Evolutionary conservation across 1,284 basidiomycete genomes (phyloP), one percentile per base, ranked within the genome.

Genomic region (Irpex lacteus): DNA sequence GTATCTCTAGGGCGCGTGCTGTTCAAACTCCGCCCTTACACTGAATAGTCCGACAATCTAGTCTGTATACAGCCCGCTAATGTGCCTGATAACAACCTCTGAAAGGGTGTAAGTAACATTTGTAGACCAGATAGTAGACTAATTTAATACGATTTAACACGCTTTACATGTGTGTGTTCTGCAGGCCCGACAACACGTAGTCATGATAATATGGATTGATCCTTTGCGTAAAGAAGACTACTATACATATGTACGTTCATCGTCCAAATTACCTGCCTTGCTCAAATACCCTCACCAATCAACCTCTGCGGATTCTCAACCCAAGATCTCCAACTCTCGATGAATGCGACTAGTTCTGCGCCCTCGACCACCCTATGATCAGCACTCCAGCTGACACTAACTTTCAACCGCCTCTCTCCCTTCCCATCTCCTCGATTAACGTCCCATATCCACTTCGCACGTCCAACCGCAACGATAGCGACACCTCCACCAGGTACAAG

Each of bases 341-440:
- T 92, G 74, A 98, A 94, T 62, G 90, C 90, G 55, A 95, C 95
- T 66, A 98, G 76, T 78, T 98, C 96, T 0, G 95, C 95, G 5
- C 96, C 96, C 74, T 98, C 95, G 6, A 97, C 89, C 5, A 97
- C 88, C 18, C 96, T 79, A 79, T 98, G 96, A 74, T 98, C 96
- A 37, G 91, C 96, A 68, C 88, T 90, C 91, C 94, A 96, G 65
- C 91, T 92, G 2, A 95, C 84, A 21, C 87, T 85, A 58, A 94
- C 78, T 76, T 89, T 88, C 65, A 96, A 76, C 69, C 93, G 82
- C 64, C 84, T 76, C 70, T 87, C 83, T 0, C 89, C 90, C 19
- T 74, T 70, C 19, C 74, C 74, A 6, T 79, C 75, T 8, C 77
- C 76, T 57, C 75, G 67, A 50, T 84, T 81, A 34, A 88, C 87